A percentile compares a stretch with the other conserved stretches of the same genome.
Evolutionary conservation across 75 land plant species (phyloP).

Genomic region (Azolla pinnata): DNA sequence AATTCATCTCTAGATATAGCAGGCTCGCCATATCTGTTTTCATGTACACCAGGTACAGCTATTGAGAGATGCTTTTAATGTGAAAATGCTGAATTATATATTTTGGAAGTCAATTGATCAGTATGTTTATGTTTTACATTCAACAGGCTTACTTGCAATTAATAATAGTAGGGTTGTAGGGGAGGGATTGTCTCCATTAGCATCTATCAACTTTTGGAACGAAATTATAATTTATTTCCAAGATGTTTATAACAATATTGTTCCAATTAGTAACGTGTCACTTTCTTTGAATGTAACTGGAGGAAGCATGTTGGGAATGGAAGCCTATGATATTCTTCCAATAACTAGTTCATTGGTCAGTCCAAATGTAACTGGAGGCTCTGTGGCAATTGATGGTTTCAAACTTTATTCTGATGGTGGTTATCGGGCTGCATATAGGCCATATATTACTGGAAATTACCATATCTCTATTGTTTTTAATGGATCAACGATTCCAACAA

Average conservation of each 20-base stretch:
- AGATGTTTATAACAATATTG: neutral
- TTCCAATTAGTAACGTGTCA: neutral
- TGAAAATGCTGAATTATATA: too few relatives aligned
- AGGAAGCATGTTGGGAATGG: too few relatives aligned
- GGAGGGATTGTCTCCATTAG: slow-evolving; percentile 5
- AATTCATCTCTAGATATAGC: neutral
- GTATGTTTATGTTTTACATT: neutral
- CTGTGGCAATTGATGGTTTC: neutral
- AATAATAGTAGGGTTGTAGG: neutral
- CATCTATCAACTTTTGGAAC: slow-evolving; percentile 4
- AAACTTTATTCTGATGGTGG: neutral
- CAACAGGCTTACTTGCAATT: neutral
- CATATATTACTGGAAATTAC: neutral
- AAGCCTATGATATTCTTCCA: neutral
- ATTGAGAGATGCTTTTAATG: too few relatives aligned
- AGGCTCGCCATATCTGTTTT: neutral
- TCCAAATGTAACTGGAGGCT: neutral
- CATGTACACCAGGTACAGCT: neutral
- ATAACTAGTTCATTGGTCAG: neutral
- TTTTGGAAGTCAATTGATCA: too few relatives aligned
- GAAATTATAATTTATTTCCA: neutral
- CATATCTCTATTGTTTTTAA: neutral
- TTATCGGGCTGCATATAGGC: neutral
- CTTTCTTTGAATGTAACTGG: neutral
- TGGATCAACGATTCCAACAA: neutral